A percentile compares a stretch with the other conserved stretches of the same genome.
Conservation (phyloP, 164 flowering plant species). For the Pachysandra terminalis region DNA sequence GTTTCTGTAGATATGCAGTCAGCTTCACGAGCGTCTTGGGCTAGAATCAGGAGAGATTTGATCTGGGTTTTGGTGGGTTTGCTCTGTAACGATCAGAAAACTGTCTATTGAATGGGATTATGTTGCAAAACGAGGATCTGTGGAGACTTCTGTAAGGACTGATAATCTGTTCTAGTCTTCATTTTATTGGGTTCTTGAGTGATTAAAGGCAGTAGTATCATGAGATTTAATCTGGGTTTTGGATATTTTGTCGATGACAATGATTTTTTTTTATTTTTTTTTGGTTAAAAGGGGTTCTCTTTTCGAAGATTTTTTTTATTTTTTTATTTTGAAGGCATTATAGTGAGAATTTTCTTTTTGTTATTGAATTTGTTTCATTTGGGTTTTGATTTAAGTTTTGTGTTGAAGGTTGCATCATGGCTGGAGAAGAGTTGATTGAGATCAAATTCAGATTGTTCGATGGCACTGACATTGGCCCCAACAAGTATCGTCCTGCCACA, state of each 20-base stretch:
- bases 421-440: slow-evolving; percentile 57
- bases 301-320: not conserved
- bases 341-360: too few relatives aligned
- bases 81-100: not conserved
- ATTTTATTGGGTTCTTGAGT: not conserved
- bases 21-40: too few relatives aligned
- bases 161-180: not conserved
- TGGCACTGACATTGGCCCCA: slow-evolving; percentile 76
- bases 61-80: slow-evolving; percentile 1
- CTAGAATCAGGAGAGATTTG: not conserved
- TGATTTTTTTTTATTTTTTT: too few relatives aligned
- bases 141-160: not conserved
- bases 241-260: not conserved
- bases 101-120: not conserved
- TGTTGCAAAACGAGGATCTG: not conserved
- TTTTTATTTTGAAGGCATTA: not conserved
- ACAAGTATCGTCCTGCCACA: slow-evolving; percentile 42
- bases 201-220: not conserved
- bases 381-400: not conserved
- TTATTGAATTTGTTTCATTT: not conserved
- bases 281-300: not conserved
- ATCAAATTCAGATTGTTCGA: slow-evolving; percentile 69
- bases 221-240: slow-evolving; percentile 21
- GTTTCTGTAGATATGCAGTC: too few relatives aligned
- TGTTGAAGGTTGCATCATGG: slow-evolving; percentile 35